A percentile compares a stretch with the other conserved stretches of the same genome.
Conservation (phyloP, 2,329 filamentous ascomycete genomes). For the Tolypocladium tundrense region DNA sequence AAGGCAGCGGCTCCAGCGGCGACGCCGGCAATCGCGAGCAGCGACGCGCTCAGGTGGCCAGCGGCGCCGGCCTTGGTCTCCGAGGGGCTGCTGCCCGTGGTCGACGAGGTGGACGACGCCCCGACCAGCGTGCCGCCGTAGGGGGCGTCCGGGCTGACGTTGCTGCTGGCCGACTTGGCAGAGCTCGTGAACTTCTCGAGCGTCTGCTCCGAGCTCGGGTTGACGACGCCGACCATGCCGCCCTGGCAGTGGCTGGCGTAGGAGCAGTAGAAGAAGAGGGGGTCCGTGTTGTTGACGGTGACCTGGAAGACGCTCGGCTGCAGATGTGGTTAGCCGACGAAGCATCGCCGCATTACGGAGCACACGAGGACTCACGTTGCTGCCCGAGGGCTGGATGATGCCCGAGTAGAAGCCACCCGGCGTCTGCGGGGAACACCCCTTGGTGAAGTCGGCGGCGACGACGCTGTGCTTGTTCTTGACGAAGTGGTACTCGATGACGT, state of each 20-base stretch:
- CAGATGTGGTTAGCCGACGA: conserved; percentile 2
- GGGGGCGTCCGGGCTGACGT: conserved; percentile 2
- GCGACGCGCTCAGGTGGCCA: background rate
- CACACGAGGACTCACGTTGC: background rate
- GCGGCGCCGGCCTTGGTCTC: background rate
- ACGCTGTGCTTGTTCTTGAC: conserved; percentile 36
- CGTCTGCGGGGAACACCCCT: conserved; percentile 32
- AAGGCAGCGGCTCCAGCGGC: conserved; percentile 1
- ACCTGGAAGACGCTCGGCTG: conserved; percentile 12
- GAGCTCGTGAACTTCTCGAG: conserved; percentile 8
- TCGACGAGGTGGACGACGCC: background rate
- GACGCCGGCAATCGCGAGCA: background rate
- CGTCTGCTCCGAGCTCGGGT: conserved; percentile 11
- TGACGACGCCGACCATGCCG: conserved; percentile 21
- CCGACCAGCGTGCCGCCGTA: conserved; percentile 8
- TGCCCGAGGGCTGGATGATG: background rate
- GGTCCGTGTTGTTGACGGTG: conserved; percentile 16
- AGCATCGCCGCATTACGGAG: too few relatives aligned
- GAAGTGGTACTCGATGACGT: conserved; percentile 41
- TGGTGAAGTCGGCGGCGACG: conserved; percentile 32
- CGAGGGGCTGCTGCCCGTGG: background rate
- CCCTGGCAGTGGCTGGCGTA: conserved; percentile 15
- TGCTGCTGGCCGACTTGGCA: conserved; percentile 3
- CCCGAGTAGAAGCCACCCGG: conserved; percentile 9
- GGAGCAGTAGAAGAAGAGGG: conserved; percentile 20